phyloP scores from a whole-genome alignment of 768 basidiomycete genomes.

The Nidula microcarpa region DNA sequence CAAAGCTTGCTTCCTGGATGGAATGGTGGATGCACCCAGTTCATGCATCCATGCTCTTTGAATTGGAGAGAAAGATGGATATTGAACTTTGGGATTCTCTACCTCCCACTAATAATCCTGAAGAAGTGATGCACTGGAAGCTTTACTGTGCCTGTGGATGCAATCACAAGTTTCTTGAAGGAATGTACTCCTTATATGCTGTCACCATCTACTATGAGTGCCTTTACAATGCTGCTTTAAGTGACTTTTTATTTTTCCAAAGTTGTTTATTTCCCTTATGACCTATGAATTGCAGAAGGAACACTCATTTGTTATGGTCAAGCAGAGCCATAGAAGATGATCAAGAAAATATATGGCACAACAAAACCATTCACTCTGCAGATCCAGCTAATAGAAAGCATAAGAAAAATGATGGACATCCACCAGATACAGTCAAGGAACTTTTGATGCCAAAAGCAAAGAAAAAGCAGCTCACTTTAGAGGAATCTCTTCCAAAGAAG shows the following conservation, averaged over 20 bases:
- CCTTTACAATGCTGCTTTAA: conserved; percentile 4
- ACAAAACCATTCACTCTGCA: conserved; percentile 12
- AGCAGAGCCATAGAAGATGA: no score
- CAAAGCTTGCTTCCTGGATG: conserved; percentile 19
- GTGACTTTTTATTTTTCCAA: no score
- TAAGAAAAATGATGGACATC: conserved; percentile 20
- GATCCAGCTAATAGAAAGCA: conserved; percentile 5
- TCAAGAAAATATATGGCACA: no score
- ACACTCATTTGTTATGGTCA: no score
- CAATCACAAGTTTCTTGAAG: conserved; percentile 15
- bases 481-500: no score
- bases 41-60: conserved; percentile 23
- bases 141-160: conserved; percentile 1
- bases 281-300: conserved; percentile 20
- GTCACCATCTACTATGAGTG: conserved; percentile 16
- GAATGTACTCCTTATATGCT: conserved; percentile 7
- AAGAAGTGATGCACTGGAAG: conserved; percentile 7
- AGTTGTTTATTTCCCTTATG: no score
- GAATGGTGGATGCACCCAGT: conserved; percentile 25
- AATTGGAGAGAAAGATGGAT: conserved; percentile 10
- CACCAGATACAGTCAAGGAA: neutral
- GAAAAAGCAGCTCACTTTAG: no score
- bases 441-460: neutral
- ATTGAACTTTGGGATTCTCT: conserved; percentile 3
- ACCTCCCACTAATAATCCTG: conserved; percentile 3